Base-by-base conservation (phyloP, 1,284 basidiomycete genomes). In the Trametes versicolor region DNA sequence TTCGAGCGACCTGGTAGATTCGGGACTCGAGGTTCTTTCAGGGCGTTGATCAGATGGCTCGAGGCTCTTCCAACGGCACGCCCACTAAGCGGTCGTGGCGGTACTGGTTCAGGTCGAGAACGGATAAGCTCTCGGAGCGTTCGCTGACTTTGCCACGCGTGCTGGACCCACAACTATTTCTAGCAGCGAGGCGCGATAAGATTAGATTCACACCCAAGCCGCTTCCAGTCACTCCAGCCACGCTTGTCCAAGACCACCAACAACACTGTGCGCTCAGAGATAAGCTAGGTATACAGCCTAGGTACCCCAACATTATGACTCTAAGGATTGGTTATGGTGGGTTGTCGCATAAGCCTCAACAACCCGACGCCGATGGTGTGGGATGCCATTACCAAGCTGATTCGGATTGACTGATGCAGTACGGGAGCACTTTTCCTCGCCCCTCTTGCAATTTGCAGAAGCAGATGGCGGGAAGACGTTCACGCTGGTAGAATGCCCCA, bases 381-480 rank as follows among this genome's bases (percentile, higher is more conserved):
- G 21, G 12, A 4, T 21, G n/a, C n/a, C 19, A 21, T 27, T 49
- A 27, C 25, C 17, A 13, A n/a, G 41, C 41, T 43, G 41, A 43
- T n/a, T 43, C 2, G 41, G 41, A 7, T 43, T 3, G 2, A 15
- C 2, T 32, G 12, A 2, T 1, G 9, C 70, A 92, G 94, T 97
- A 57, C 85, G 93, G 37, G 95, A 98, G 76, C 96, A 97, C 77
- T 97, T 97, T 78, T 93, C 92, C 21, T 93, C 93, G 0, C 96
- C 96, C 0, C 83, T 98, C 12, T 85, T 97, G 6, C 95, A 94
- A 72, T 90, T 87, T 69, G 86, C 88, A 2, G 84, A 84, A 29
- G 80, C 77, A 13, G 94, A 96, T 72, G 77, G 81, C 15, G 88
- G 86, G 7, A 80, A 86, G 75, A 93, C 92, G 0, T 93, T 97